These are phyloP conservation scores for Lachancea cidri DNA, from an alignment of 805 yeast genomes.

Conservation along the genomic window DNA sequence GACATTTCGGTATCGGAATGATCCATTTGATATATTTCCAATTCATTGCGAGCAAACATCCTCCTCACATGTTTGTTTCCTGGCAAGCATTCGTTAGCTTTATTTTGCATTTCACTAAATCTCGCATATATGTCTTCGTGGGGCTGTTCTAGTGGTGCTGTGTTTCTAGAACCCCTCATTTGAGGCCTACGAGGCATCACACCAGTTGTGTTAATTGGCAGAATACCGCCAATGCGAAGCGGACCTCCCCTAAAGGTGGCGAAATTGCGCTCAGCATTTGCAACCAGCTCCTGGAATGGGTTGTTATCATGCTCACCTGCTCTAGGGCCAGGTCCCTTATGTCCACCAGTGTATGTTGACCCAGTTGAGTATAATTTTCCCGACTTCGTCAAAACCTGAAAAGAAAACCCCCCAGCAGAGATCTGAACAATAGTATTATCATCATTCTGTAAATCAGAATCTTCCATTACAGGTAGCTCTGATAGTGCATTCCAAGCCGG, in stretches of 20 bases:
- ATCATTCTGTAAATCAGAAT: conserved; percentile 6
- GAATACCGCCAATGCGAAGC: conserved; percentile 12
- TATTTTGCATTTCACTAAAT: conserved; percentile 19
- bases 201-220: conserved; percentile 22
- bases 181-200: conserved; percentile 4
- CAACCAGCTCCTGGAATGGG: conserved; percentile 26
- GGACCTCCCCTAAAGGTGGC: conserved; percentile 7
- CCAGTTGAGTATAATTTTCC: conserved; percentile 59
- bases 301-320: conserved; percentile 32
- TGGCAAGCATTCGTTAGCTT: conserved; percentile 18
- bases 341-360: conserved; percentile 37
- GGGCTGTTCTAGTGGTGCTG: conserved; percentile 14
- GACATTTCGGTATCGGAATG: conserved; percentile 11
- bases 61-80: conserved; percentile 27
- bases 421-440: conserved; percentile 30
- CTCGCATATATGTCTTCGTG: conserved; percentile 27
- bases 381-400: conserved; percentile 48
- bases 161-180: background rate
- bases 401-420: conserved; percentile 60
- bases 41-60: conserved; percentile 26
- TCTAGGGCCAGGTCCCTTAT: conserved; percentile 39
- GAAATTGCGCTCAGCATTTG: conserved; percentile 20
- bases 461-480: conserved; percentile 7
- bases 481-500: conserved; percentile 14
- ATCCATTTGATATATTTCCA: conserved; percentile 16